These are phyloP conservation scores for Penicillium sp. DNA, from an alignment of 2,329 filamentous ascomycete genomes.

Conservation along the genomic window DNA sequence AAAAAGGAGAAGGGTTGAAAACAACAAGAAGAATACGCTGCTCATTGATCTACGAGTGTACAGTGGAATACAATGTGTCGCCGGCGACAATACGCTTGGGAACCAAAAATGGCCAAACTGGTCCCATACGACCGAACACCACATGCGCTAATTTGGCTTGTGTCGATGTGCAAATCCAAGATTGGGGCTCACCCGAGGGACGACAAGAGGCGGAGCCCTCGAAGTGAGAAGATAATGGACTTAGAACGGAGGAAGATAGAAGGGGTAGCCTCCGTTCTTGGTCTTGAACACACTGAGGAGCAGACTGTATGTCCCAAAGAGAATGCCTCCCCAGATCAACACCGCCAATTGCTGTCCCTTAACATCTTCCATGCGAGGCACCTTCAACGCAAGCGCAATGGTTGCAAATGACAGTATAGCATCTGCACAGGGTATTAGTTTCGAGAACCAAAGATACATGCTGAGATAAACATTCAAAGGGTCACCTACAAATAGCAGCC, in stretches of 20 bases:
- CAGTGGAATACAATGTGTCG: constrained; percentile 14
- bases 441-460: not conserved
- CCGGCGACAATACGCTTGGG: constrained; percentile 8
- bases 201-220: not conserved
- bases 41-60: constrained; percentile 15
- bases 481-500: constrained; percentile 81
- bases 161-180: not conserved
- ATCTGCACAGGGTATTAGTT: constrained; percentile 50
- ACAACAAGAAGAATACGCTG: not conserved
- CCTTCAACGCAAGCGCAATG: constrained; percentile 88
- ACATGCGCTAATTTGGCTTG: not conserved
- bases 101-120: not conserved
- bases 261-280: constrained; percentile 95
- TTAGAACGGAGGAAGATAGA: constrained; percentile 87
- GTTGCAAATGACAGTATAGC: constrained; percentile 83
- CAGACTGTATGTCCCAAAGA: constrained; percentile 89
- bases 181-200: not conserved
- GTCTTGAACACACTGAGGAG: constrained; percentile 88
- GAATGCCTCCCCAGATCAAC: constrained; percentile 72
- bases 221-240: not conserved
- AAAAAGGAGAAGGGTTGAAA: not conserved
- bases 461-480: not conserved
- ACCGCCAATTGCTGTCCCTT: constrained; percentile 79
- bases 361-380: constrained; percentile 79
- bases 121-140: not conserved